Percentiles rank a stretch among this genome's conserved stretches.
Conservation (phyloP, 345 rosid genomes). For the Brassica juncea region DNA sequence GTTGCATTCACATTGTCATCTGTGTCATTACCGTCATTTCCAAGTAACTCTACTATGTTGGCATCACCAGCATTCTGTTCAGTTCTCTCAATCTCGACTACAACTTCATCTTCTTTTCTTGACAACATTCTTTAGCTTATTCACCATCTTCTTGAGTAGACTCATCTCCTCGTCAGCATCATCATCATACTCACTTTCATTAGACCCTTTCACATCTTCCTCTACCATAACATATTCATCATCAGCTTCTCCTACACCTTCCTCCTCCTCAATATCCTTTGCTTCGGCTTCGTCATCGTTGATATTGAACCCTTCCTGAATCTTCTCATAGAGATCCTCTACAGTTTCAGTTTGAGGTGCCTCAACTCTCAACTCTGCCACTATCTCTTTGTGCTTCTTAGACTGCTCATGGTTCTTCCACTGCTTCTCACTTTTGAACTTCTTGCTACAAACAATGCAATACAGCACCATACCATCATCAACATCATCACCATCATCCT, state of each 20-base stretch:
- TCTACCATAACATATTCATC: slow-evolving; percentile 42
- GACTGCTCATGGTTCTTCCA: slow-evolving; percentile 99
- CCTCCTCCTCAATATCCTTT: slow-evolving; percentile 23
- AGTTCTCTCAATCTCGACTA: slow-evolving; percentile 8
- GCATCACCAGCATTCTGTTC: slow-evolving; percentile 39
- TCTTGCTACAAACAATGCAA: slow-evolving; percentile 86
- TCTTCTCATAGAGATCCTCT: slow-evolving; percentile 49
- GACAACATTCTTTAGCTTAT: slow-evolving; percentile 44
- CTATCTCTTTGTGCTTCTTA: slow-evolving; percentile 93
- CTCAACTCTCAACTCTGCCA: slow-evolving; percentile 67
- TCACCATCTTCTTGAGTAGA: slow-evolving; percentile 10
- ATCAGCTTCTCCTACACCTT: slow-evolving; percentile 32
- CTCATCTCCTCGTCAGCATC: slow-evolving; percentile 43
- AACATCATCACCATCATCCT: slow-evolving; percentile 43
- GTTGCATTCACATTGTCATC: slow-evolving; percentile 33
- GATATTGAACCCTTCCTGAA: slow-evolving; percentile 49
- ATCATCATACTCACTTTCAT: slow-evolving; percentile 43
- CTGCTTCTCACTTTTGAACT: slow-evolving; percentile 91
- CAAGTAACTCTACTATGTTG: slow-evolving; percentile 34
- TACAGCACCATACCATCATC: slow-evolving; percentile 59
- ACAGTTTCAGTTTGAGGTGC: slow-evolving; percentile 42
- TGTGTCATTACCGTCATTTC: too few relatives aligned
- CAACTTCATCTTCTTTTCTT: slow-evolving; percentile 40
- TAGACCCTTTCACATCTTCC: slow-evolving; percentile 36
- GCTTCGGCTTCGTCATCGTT: slow-evolving; percentile 40